A percentile compares a stretch with the other conserved stretches of the same genome.
These are phyloP conservation scores for Quercus alba DNA, from an alignment of 306 rosid species.

Conservation along the genomic window DNA sequence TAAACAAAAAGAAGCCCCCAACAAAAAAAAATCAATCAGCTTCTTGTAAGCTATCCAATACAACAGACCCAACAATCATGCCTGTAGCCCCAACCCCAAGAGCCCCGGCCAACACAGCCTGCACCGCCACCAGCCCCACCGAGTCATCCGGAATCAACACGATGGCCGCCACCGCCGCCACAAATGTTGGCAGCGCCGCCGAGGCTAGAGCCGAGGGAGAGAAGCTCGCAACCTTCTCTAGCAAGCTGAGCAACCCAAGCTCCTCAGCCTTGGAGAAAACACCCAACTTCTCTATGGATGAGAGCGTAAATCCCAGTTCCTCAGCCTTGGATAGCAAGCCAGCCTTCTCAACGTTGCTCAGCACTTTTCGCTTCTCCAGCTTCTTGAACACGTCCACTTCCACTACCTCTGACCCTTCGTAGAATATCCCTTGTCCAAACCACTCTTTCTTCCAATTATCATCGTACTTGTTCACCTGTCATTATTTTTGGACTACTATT, in stretches of 20 bases:
- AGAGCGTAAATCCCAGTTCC: slow-evolving; percentile 71
- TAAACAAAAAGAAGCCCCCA: neutral
- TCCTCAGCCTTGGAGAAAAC: slow-evolving; percentile 87
- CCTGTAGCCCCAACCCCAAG: slow-evolving; percentile 70
- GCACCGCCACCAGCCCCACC: slow-evolving; percentile 49
- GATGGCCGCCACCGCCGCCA: slow-evolving; percentile 58
- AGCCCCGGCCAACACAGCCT: slow-evolving; percentile 56
- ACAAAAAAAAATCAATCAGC: slow-evolving; percentile 49
- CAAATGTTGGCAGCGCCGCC: slow-evolving; percentile 56
- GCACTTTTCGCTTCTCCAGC: slow-evolving; percentile 71
- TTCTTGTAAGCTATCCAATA: slow-evolving; percentile 80
- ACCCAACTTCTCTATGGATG: slow-evolving; percentile 86
- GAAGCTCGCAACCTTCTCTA: slow-evolving; percentile 44
- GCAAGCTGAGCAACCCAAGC: slow-evolving; percentile 78
- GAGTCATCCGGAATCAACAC: slow-evolving; percentile 86
- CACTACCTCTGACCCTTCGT: slow-evolving; percentile 78
- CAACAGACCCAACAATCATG: slow-evolving; percentile 69
- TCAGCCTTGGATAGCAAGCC: slow-evolving; percentile 86
- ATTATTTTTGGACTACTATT: neutral
- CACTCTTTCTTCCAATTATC: slow-evolving; percentile 76
- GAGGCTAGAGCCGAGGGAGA: slow-evolving; percentile 81
- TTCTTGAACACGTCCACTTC: slow-evolving; percentile 95
- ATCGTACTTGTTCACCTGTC: slow-evolving; percentile 85
- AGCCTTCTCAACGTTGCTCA: slow-evolving; percentile 85
- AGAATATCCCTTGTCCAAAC: slow-evolving; percentile 94